A percentile compares a stretch with the other conserved stretches of the same genome.
Conservation (phyloP, 352 stramenopile genomes). For the Phytophthora crassamura region DNA sequence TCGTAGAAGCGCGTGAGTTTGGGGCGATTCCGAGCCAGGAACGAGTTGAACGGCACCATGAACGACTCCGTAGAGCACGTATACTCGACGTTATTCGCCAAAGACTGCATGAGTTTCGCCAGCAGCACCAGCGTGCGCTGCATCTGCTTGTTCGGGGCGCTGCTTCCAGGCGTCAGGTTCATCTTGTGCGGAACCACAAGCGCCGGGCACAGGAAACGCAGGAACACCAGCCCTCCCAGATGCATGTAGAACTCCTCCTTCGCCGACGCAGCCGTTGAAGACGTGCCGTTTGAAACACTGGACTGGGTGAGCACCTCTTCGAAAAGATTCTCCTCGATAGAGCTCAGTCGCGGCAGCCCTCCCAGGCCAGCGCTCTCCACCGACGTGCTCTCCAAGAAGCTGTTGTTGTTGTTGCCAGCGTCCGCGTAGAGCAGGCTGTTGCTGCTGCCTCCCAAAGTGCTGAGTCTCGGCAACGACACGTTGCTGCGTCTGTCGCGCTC, state of each 20-base stretch:
- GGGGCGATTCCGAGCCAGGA: constrained; percentile 63
- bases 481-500: constrained; percentile 65
- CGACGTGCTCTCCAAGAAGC: constrained; percentile 44
- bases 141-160: constrained; percentile 51
- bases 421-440: constrained; percentile 32
- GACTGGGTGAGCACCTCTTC: constrained; percentile 42
- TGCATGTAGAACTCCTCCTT: constrained; percentile 83
- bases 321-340: constrained; percentile 56
- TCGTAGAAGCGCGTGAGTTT: constrained; percentile 80
- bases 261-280: constrained; percentile 32
- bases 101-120: constrained; percentile 82
- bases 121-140: constrained; percentile 78
- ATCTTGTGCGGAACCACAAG: constrained; percentile 81
- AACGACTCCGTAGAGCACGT: constrained; percentile 65
- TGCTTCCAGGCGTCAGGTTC: constrained; percentile 56
- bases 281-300: constrained; percentile 27
- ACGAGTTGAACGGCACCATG: constrained; percentile 82
- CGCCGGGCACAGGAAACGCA: constrained; percentile 80
- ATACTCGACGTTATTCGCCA: constrained; percentile 84
- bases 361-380: constrained; percentile 43
- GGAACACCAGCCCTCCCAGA: constrained; percentile 77
- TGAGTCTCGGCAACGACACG: constrained; percentile 55
- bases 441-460: constrained; percentile 53
- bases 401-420: constrained; percentile 34
- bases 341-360: constrained; percentile 55